Conservation (phyloP, 1,284 basidiomycete species). For the Pseudozyma pruni region DNA sequence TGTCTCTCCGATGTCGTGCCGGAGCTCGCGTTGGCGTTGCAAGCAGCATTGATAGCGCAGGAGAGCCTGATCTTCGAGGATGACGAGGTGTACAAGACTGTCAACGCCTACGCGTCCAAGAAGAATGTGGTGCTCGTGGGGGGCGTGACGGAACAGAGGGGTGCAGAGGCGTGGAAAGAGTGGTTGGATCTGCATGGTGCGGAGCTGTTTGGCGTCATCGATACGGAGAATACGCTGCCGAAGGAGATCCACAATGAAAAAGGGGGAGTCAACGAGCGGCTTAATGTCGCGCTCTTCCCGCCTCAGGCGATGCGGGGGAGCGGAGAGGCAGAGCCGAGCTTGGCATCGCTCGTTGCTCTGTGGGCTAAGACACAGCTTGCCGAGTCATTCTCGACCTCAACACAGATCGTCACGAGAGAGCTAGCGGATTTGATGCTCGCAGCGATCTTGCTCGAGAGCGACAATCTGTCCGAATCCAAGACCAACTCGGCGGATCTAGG, state of each 20-base stretch:
- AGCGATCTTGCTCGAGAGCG: constrained; percentile 36
- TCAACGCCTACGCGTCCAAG: constrained; percentile 38
- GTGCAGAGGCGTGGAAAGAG: constrained; percentile 26
- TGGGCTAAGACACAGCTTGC: constrained; percentile 29
- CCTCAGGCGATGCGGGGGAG: constrained; percentile 10
- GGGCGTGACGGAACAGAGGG: constrained; percentile 10
- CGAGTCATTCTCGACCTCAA: not conserved
- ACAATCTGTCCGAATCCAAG: constrained; percentile 36
- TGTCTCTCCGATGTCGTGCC: constrained; percentile 8
- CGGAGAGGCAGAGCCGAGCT: constrained; percentile 29
- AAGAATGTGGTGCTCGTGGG: constrained; percentile 41
- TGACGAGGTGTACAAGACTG: constrained; percentile 35
- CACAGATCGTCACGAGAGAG: constrained; percentile 19
- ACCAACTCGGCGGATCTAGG: constrained; percentile 46
- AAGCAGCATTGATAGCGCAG: constrained; percentile 27
- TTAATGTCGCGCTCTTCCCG: constrained; percentile 34
- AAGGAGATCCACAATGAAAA: constrained; percentile 28
- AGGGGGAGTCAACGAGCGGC: constrained; percentile 25
- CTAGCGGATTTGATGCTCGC: constrained; percentile 34
- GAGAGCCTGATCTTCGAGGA: constrained; percentile 41
- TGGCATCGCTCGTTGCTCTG: constrained; percentile 40
- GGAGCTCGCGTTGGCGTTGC: constrained; percentile 33
- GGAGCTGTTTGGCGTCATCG: constrained; percentile 40
- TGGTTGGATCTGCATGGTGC: constrained; percentile 44
- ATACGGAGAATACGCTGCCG: constrained; percentile 30